Evolutionary conservation across 768 basidiomycete species (phyloP), one percentile per base, ranked within the genome.

Genomic region (Gautieria morchelliformis): DNA sequence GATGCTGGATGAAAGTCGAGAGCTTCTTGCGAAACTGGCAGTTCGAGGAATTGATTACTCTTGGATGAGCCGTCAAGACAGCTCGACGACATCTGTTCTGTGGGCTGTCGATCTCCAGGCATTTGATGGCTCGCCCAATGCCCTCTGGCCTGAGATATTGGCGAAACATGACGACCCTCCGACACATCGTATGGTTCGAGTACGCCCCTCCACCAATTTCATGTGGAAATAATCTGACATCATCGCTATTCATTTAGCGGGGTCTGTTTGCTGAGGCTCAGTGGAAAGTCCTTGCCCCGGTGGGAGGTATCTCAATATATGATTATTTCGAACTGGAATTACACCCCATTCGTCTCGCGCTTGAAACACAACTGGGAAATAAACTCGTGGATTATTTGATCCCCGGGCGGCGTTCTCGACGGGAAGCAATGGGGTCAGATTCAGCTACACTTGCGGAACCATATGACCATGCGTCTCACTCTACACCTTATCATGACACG

Each of bases 261-360:
- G 82, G 85, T 15, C 69, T 91, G 22, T 93, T 95, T 68, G 74
- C 85, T 19, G 73, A 83, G 1, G 85, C 85, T 2, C 80, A 83
- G 56, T 95, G 93, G 93, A 82, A 78, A 4, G 79, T 89, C 24
- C 73, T 92, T n/a, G 81, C 92, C 1, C 89, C 93, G 15, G 93
- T 97, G 22, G 94, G 93, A 19, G 94, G 94, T 12, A 96, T 98
- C 62, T 81, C 85, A 1, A 89, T 96, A 61, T 86, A 92, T 67
- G 85, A 92, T 67, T 75, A 78, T 30, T 89, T 96, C 63, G 82
- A 88, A 61, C 71, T 95, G 37, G 79, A 82, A 27, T 74, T 96
- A 42, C 92, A 94, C 68, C 94, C 93, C 0, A 77, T 97, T 63
- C 82, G 86, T 32, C 76, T 96, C 7, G 89, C 92, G 62, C 77